These are phyloP conservation scores for Pistacia atlantica DNA, from an alignment of 345 rosid species.

Conservation along the genomic window DNA sequence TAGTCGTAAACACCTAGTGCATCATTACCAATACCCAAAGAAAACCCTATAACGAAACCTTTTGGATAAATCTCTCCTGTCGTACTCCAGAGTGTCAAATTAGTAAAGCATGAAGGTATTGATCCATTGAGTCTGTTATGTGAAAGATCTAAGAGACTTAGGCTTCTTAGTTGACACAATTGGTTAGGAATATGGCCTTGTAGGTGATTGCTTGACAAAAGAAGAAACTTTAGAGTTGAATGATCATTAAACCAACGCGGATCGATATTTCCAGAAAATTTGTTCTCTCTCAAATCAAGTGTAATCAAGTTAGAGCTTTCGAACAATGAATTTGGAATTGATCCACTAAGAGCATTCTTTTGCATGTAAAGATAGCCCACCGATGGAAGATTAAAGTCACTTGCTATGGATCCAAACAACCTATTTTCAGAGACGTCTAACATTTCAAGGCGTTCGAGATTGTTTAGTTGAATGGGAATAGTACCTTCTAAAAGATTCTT, in stretches of 20 bases:
- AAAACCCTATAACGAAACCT: too few relatives aligned
- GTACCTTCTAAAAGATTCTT: neutral
- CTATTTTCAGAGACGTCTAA: slow-evolving; percentile 3
- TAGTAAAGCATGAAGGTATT: slow-evolving; percentile 11
- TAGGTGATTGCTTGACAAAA: neutral
- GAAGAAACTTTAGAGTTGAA: neutral
- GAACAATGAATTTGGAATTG: neutral
- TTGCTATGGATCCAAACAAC: neutral
- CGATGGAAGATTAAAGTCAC: neutral
- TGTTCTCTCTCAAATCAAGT: neutral
- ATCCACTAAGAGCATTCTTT: neutral
- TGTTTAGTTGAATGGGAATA: neutral
- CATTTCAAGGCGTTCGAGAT: neutral
- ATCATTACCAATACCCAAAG: too few relatives aligned
- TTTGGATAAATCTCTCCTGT: too few relatives aligned
- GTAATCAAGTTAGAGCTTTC: neutral
- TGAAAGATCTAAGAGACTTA: slow-evolving; percentile 4
- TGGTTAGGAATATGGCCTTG: neutral
- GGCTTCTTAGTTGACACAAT: neutral
- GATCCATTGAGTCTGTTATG: slow-evolving; percentile 1
- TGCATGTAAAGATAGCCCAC: neutral
- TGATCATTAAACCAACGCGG: neutral
- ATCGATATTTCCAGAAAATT: neutral
- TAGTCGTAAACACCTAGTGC: too few relatives aligned
- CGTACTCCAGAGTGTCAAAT: neutral